phyloP scores from a whole-genome alignment of 2,329 filamentous ascomycete species.

The Coniochaeta prunicola region DNA sequence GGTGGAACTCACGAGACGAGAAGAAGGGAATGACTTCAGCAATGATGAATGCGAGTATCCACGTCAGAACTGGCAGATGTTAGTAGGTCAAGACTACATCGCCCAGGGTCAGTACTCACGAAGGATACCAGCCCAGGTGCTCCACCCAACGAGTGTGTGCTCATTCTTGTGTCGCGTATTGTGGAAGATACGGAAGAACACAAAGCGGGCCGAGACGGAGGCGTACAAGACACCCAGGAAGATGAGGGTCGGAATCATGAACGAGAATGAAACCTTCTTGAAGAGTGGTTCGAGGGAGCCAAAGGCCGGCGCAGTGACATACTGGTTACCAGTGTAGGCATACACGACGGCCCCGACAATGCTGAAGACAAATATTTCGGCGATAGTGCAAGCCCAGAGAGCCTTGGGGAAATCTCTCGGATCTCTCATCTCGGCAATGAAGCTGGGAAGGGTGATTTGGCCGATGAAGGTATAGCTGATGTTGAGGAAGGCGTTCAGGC shows the following conservation, averaged over 20 bases:
- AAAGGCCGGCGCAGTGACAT: constrained; percentile 82
- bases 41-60: constrained; percentile 88
- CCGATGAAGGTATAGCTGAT: constrained; percentile 96
- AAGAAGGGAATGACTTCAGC: constrained; percentile 94
- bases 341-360: constrained; percentile 77
- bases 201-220: constrained; percentile 79
- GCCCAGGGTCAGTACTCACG: constrained; percentile 26
- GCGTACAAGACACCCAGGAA: constrained; percentile 89
- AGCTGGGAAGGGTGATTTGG: constrained; percentile 87
- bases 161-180: constrained; percentile 71
- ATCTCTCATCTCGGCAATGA: constrained; percentile 88
- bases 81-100: constrained; percentile 7
- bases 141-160: constrained; percentile 79
- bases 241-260: constrained; percentile 93
- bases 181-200: constrained; percentile 85
- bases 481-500: constrained; percentile 85
- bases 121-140: constrained; percentile 68
- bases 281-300: constrained; percentile 66
- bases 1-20: constrained; percentile 50
- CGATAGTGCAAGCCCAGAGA: constrained; percentile 82
- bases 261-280: constrained; percentile 85
- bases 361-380: constrained; percentile 79
- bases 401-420: constrained; percentile 83
- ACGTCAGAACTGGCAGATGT: constrained; percentile 46
- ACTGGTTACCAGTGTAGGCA: constrained; percentile 81